Evolutionary conservation across 257 asterid species (phyloP).

Genomic region (Solanum neorickii): DNA sequence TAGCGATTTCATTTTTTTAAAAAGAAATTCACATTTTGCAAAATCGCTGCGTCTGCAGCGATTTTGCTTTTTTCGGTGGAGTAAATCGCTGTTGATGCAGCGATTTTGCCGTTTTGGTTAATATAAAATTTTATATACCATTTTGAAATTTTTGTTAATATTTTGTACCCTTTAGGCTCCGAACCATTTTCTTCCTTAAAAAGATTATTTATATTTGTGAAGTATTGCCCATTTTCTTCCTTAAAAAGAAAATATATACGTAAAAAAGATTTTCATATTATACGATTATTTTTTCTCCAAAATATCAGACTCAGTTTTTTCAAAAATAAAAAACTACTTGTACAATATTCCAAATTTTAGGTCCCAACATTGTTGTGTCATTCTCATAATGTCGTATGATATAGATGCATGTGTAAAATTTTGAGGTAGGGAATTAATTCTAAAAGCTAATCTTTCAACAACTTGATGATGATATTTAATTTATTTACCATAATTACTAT

Average conservation of each 20-base stretch:
- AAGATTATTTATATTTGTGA: not conserved
- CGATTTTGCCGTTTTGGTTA: no score
- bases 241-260: not conserved
- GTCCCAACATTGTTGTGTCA: not conserved
- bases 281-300: no score
- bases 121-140: no score
- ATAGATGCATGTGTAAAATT: not conserved
- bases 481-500: not conserved
- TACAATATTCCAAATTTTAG: not conserved
- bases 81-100: no score
- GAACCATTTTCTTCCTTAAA: no score
- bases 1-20: no score
- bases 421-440: not conserved
- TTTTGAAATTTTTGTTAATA: no score
- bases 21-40: no score
- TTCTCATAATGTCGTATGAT: not conserved
- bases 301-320: not conserved
- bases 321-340: not conserved
- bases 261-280: not conserved
- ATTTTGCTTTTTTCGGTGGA: no score
- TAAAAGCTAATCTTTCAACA: not conserved
- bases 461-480: not conserved
- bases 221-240: not conserved
- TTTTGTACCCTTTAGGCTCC: no score
- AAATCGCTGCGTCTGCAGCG: no score